Evolutionary conservation across 2,329 filamentous ascomycete species (phyloP).

Genomic region (Amauroascus niger): DNA sequence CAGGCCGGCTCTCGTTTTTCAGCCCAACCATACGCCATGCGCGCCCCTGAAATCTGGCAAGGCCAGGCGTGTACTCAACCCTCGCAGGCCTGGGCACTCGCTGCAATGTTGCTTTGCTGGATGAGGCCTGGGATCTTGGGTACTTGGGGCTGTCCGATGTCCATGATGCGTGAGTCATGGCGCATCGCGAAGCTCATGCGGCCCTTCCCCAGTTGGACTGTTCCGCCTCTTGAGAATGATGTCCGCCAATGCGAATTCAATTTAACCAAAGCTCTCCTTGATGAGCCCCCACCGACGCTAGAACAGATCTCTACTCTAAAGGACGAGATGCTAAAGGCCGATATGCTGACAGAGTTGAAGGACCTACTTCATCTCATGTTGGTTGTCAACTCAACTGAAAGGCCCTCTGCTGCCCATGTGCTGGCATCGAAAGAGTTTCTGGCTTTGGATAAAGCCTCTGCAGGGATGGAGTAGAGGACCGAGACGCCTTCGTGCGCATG

Average conservation of each 20-base stretch:
- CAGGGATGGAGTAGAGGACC: not conserved
- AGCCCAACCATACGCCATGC: slow-evolving; percentile 14
- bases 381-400: slow-evolving; percentile 13
- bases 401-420: slow-evolving; percentile 15
- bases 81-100: slow-evolving; percentile 13
- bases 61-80: slow-evolving; percentile 8
- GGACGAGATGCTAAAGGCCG: slow-evolving; percentile 14
- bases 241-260: slow-evolving; percentile 10
- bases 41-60: slow-evolving; percentile 12
- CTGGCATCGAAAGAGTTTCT: slow-evolving; percentile 15
- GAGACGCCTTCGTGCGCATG: not conserved
- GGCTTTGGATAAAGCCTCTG: slow-evolving; percentile 13
- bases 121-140: slow-evolving; percentile 14
- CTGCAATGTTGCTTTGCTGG: slow-evolving; percentile 14
- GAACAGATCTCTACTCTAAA: slow-evolving; percentile 71
- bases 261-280: slow-evolving; percentile 6
- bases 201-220: slow-evolving; percentile 18
- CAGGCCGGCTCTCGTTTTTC: slow-evolving; percentile 1
- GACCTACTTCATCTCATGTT: slow-evolving; percentile 18
- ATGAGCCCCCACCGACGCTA: slow-evolving; percentile 63
- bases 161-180: slow-evolving; percentile 15
- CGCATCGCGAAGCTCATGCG: slow-evolving; percentile 17
- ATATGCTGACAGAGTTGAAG: slow-evolving; percentile 14
- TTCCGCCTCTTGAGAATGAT: slow-evolving; percentile 14
- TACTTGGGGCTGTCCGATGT: slow-evolving; percentile 13